Conservation (phyloP, 2,329 filamentous ascomycete species). For the Aspergillus sp. region DNA sequence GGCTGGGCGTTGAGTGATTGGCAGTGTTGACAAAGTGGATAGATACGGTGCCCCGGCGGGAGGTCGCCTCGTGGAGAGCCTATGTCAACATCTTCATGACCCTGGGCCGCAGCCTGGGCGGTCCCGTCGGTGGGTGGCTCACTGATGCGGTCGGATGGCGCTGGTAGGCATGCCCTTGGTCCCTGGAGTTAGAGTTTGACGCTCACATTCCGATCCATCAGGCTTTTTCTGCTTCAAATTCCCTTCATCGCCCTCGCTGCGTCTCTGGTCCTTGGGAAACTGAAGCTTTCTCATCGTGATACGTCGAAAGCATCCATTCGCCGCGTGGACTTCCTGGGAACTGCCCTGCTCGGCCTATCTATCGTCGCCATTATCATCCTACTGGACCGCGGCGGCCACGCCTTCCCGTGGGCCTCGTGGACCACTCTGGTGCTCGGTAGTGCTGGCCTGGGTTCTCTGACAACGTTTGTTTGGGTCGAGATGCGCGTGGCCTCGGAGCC, state of each 20-base stretch:
- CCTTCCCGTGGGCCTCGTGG: constrained; percentile 33
- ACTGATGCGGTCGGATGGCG: constrained; percentile 66
- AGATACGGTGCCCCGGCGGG: constrained; percentile 50
- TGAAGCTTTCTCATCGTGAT: constrained; percentile 33
- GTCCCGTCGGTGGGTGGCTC: constrained; percentile 59
- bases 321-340: constrained; percentile 61
- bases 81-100: constrained; percentile 55
- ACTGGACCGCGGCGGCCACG: constrained; percentile 51
- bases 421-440: constrained; percentile 18
- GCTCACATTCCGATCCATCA: not conserved
- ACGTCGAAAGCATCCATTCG: constrained; percentile 37
- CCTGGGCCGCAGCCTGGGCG: constrained; percentile 51
- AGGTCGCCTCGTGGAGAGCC: constrained; percentile 50
- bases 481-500: constrained; percentile 32
- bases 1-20: not conserved
- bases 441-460: constrained; percentile 13
- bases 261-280: constrained; percentile 42
- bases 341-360: constrained; percentile 44
- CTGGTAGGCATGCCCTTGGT: constrained; percentile 45
- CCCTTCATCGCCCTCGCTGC: constrained; percentile 27
- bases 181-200: not conserved
- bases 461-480: constrained; percentile 32
- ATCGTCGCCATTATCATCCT: constrained; percentile 48
- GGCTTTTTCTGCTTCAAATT: constrained; percentile 30
- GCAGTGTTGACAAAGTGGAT: constrained; percentile 1